Evolutionary conservation across 1,139 yeast genomes (phyloP).

Genomic region (Geotrichum carabidarum): DNA sequence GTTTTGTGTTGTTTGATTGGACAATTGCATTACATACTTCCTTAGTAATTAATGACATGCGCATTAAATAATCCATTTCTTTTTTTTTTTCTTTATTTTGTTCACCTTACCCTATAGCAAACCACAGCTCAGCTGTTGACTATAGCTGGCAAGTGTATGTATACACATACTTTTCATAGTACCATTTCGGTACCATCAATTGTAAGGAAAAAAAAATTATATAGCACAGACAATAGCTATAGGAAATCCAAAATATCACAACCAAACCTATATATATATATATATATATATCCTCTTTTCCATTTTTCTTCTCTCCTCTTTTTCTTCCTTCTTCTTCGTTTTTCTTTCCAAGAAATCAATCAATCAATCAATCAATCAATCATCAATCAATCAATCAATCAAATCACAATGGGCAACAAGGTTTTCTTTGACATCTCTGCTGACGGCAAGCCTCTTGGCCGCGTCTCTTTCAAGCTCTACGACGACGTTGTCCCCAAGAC

Average conservation of each 20-base stretch:
- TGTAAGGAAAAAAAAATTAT: not conserved
- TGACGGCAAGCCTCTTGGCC: slow-evolving; percentile 56
- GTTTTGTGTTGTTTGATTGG: not conserved
- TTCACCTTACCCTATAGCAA: no score
- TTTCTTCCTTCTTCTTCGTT: no score
- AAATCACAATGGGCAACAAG: slow-evolving; percentile 39
- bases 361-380: no score
- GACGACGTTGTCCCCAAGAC: slow-evolving; percentile 96
- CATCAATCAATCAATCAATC: not conserved
- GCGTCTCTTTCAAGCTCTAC: slow-evolving; percentile 79
- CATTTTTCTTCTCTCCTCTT: not conserved
- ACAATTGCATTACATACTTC: not conserved
- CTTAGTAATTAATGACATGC: not conserved
- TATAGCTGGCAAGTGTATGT: no score
- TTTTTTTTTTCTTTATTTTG: not conserved
- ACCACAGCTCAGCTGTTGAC: no score
- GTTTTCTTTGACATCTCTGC: slow-evolving; percentile 77
- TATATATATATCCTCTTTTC: not conserved
- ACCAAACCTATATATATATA: not conserved
- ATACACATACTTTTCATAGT: not conserved
- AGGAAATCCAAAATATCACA: not conserved
- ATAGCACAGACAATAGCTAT: not conserved
- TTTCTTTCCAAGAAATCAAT: not conserved
- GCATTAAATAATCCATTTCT: not conserved
- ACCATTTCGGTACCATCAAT: not conserved